Evolutionary conservation across 441 rosid species (phyloP).

Genomic region (Gossypium gossypioides): DNA sequence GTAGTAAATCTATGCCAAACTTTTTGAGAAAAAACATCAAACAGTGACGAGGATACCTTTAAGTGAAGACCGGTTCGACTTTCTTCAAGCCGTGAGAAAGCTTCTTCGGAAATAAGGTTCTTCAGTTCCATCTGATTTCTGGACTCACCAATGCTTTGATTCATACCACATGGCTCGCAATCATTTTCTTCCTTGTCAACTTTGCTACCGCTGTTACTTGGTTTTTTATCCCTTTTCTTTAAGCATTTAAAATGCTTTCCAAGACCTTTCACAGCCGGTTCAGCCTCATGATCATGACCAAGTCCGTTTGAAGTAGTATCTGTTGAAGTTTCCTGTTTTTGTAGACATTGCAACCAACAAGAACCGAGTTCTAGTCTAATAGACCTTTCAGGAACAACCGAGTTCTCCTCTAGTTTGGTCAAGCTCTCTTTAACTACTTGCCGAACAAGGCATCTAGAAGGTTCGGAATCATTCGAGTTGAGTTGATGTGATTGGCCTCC

Average conservation of each 20-base stretch:
- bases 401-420: constrained; percentile 32
- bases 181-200: constrained; percentile 34
- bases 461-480: constrained; percentile 23
- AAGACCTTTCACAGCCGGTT: constrained; percentile 46
- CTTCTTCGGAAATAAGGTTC: constrained; percentile 42
- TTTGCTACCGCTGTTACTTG: constrained; percentile 14
- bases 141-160: constrained; percentile 21
- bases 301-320: constrained; percentile 26
- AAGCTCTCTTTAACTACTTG: constrained; percentile 35
- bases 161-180: constrained; percentile 21
- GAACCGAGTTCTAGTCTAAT: constrained; percentile 64
- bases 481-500: constrained; percentile 27
- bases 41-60: constrained; percentile 29
- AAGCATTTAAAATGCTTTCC: constrained; percentile 54
- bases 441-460: constrained; percentile 27
- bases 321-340: constrained; percentile 35
- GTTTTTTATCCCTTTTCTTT: constrained; percentile 39
- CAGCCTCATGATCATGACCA: constrained; percentile 19
- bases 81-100: constrained; percentile 37
- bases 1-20: neutral
- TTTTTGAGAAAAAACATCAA: neutral
- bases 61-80: constrained; percentile 45
- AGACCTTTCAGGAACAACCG: constrained; percentile 28
- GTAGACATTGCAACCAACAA: constrained; percentile 59
- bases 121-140: constrained; percentile 30